A percentile compares a stretch with the other conserved stretches of the same genome.
phyloP scores from a whole-genome alignment of 257 asterid species.

The Salvia hispanica region DNA sequence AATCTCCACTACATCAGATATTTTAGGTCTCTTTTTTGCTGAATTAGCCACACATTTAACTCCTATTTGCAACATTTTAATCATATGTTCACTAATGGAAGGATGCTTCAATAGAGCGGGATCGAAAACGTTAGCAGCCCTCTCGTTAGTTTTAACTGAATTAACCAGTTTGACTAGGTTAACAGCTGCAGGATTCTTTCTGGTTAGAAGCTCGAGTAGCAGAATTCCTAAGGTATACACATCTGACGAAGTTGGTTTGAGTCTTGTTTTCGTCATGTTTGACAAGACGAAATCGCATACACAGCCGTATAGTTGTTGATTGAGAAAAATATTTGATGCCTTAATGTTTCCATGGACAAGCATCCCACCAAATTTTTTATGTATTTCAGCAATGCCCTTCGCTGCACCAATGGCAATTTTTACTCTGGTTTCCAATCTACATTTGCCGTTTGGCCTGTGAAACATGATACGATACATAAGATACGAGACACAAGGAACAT shows the following conservation, averaged over 20 bases:
- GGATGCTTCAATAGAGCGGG: slow-evolving; percentile 25
- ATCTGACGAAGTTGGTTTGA: slow-evolving; percentile 21
- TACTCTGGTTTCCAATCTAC: slow-evolving; percentile 29
- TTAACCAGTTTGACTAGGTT: slow-evolving; percentile 36
- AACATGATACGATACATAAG: slow-evolving; percentile 4
- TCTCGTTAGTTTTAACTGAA: slow-evolving; percentile 17
- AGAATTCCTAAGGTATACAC: slow-evolving; percentile 42
- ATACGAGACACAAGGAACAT: no score
- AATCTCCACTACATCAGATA: slow-evolving; percentile 31
- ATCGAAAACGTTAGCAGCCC: slow-evolving; percentile 34
- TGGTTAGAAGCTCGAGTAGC: slow-evolving; percentile 35
- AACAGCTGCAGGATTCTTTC: slow-evolving; percentile 32
- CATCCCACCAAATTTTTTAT: slow-evolving; percentile 20
- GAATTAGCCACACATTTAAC: slow-evolving; percentile 31
- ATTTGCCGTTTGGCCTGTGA: slow-evolving; percentile 23
- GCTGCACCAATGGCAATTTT: slow-evolving; percentile 39
- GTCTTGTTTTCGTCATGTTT: not conserved
- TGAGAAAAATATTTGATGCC: slow-evolving; percentile 35
- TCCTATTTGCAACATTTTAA: slow-evolving; percentile 33
- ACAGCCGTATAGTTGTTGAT: slow-evolving; percentile 21
- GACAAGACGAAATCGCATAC: slow-evolving; percentile 33
- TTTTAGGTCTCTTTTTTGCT: slow-evolving; percentile 32
- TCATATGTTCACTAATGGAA: slow-evolving; percentile 23
- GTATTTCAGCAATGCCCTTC: slow-evolving; percentile 33
- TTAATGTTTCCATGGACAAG: slow-evolving; percentile 42